Percentiles rank a stretch among this genome's conserved stretches.
Evolutionary conservation across 768 basidiomycete genomes (phyloP).

Genomic region (Phanerochaete sordida): DNA sequence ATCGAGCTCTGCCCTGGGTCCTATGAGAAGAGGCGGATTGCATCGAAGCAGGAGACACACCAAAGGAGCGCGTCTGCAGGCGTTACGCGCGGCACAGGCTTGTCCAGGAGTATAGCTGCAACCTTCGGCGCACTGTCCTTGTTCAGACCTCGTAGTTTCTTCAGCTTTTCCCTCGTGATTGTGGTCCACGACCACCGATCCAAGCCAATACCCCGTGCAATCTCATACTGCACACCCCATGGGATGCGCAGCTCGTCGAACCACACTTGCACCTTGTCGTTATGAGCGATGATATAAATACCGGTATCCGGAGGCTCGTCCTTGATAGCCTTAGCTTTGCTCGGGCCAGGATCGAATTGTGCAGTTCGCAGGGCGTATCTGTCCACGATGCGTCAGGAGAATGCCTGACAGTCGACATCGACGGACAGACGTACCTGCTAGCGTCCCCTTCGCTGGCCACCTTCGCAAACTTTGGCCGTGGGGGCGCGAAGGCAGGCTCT

Average conservation of each 20-base stretch:
- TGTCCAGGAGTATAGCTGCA: conserved; percentile 1
- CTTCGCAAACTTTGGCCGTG: background rate
- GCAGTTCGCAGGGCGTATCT: background rate
- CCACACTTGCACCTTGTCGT: conserved; percentile 19
- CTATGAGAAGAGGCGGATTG: background rate
- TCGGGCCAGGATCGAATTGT: background rate
- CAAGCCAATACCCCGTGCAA: conserved; percentile 40
- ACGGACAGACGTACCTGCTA: background rate
- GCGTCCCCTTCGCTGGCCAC: background rate
- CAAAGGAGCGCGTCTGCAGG: conserved; percentile 11
- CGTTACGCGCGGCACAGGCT: too few relatives aligned
- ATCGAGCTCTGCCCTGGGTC: conserved; percentile 46
- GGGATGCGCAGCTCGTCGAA: conserved; percentile 32
- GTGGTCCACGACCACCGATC: conserved; percentile 32
- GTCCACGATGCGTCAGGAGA: background rate
- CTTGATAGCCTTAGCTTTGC: background rate
- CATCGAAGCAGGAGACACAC: conserved; percentile 1
- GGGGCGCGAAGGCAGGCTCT: background rate
- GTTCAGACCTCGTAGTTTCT: background rate
- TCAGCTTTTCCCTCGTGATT: background rate
- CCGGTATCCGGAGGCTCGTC: background rate
- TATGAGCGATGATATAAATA: conserved; percentile 30
- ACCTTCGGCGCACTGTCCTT: conserved; percentile 27
- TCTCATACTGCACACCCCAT: conserved; percentile 43
- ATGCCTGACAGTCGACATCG: background rate